Conservation (phyloP, 2,329 filamentous ascomycete genomes). For the Colletotrichum costaricense region DNA sequence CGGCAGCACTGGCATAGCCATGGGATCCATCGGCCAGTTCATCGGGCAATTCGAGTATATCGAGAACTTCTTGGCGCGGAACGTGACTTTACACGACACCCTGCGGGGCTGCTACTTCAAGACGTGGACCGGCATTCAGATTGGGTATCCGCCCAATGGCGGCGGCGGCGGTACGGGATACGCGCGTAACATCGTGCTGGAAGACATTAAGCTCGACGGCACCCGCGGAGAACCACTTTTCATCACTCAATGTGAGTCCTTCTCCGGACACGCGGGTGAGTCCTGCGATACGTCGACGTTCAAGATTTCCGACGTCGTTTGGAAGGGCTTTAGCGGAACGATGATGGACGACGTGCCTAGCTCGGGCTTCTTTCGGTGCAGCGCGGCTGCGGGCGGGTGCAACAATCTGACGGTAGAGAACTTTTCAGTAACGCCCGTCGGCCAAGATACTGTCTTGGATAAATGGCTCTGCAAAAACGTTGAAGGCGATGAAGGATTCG, state of each 20-base stretch:
- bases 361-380: conserved; percentile 46
- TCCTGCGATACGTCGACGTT: conserved; percentile 48
- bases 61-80: conserved; percentile 58
- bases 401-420: conserved; percentile 42
- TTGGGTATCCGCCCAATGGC: conserved; percentile 66
- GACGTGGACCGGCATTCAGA: conserved; percentile 66
- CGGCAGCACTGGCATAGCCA: conserved; percentile 63
- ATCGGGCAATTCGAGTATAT: conserved; percentile 59
- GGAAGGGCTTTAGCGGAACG: conserved; percentile 43
- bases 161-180: conserved; percentile 65
- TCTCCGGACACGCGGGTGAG: conserved; percentile 46
- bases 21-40: conserved; percentile 69
- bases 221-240: conserved; percentile 46
- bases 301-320: conserved; percentile 43
- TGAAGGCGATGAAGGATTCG: conserved; percentile 39
- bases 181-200: conserved; percentile 45
- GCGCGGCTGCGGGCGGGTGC: conserved; percentile 45
- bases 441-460: conserved; percentile 34
- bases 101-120: conserved; percentile 65
- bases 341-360: conserved; percentile 40
- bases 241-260: conserved; percentile 50
- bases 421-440: conserved; percentile 38
- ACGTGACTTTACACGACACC: conserved; percentile 59
- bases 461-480: conserved; percentile 45
- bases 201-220: conserved; percentile 43